These are phyloP conservation scores for Moesziomyces parantarcticus DNA, from an alignment of 1,284 basidiomycete genomes.

Conservation along the genomic window DNA sequence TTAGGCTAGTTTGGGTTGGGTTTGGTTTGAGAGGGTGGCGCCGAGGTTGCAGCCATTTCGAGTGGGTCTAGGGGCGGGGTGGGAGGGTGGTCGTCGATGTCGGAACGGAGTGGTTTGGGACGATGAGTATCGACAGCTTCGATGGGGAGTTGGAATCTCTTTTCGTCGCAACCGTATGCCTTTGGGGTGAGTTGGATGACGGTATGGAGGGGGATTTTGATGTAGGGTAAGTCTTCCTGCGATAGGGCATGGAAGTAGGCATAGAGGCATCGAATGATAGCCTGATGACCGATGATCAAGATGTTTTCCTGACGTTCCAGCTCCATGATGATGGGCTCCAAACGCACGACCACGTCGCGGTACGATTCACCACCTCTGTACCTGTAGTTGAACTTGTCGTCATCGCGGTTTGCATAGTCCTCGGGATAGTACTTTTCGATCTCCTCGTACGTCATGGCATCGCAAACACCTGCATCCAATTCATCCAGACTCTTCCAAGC, in stretches of 20 bases:
- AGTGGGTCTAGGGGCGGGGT: slow-evolving; percentile 43
- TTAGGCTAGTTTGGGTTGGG: slow-evolving; percentile 2
- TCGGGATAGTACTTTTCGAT: slow-evolving; percentile 95
- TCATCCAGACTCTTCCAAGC: slow-evolving; percentile 99
- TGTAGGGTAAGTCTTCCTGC: slow-evolving; percentile 94
- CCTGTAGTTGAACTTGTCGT: slow-evolving; percentile 99
- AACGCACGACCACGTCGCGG: slow-evolving; percentile 86
- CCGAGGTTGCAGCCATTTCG: slow-evolving; percentile 43
- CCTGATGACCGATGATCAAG: slow-evolving; percentile 94
- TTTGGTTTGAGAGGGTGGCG: slow-evolving; percentile 38
- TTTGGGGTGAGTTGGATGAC: slow-evolving; percentile 97
- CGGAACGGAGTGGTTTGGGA: slow-evolving; percentile 50
- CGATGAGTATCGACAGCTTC: slow-evolving; percentile 66
- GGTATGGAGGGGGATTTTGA: slow-evolving; percentile 88
- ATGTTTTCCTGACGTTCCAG: slow-evolving; percentile 97
- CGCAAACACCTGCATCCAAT: slow-evolving; percentile 97
- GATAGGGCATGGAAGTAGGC: slow-evolving; percentile 93
- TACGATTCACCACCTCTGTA: slow-evolving; percentile 93
- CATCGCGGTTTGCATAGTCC: slow-evolving; percentile 97
- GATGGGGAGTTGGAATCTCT: slow-evolving; percentile 74
- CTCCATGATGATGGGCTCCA: slow-evolving; percentile 99
- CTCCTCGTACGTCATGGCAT: slow-evolving; percentile 99
- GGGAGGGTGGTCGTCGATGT: slow-evolving; percentile 35
- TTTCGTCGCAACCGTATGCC: slow-evolving; percentile 98
- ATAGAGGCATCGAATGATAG: slow-evolving; percentile 71